Conservation (phyloP, 176 grass and related monocot species). For the Microstegium vimineum region DNA sequence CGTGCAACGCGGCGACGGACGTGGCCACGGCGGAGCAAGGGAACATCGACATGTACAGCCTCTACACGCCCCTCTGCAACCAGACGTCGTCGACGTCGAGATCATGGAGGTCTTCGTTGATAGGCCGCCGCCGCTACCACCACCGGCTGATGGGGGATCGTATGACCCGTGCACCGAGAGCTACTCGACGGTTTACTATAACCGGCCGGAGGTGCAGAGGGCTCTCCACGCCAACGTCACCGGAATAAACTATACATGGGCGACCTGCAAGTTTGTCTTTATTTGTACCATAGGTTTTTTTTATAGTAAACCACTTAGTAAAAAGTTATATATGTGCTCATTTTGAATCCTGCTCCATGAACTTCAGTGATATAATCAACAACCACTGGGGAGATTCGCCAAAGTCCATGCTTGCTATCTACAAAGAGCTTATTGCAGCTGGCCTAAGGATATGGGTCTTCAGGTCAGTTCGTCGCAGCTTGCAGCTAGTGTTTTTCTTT, state of each 20-base stretch:
- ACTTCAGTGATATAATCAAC: conserved; percentile 4
- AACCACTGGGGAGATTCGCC: conserved; percentile 56
- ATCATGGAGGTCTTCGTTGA: not conserved
- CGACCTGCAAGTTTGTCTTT: not conserved
- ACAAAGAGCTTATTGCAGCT: conserved; percentile 52
- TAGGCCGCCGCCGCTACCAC: not conserved
- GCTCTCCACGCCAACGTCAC: conserved; percentile 29
- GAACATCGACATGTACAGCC: conserved; percentile 42
- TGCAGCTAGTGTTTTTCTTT: too few species aligned
- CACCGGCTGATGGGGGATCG: not conserved
- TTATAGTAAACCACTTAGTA: too few species aligned
- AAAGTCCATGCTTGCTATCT: conserved; percentile 63
- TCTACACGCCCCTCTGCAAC: conserved; percentile 43
- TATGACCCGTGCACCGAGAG: not conserved
- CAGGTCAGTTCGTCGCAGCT: conserved; percentile 43
- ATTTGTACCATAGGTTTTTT: too few species aligned
- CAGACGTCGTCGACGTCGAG: not conserved
- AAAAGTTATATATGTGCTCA: too few species aligned
- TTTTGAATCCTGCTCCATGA: not conserved
- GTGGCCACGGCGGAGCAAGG: conserved; percentile 17
- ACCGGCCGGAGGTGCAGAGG: conserved; percentile 22
- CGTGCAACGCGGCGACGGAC: not conserved
- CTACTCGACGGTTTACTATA: not conserved
- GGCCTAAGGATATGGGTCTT: conserved; percentile 79
- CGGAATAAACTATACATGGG: not conserved